phyloP scores from a whole-genome alignment of 148 eudicot species.

The Vaccinium macrocarpon region DNA sequence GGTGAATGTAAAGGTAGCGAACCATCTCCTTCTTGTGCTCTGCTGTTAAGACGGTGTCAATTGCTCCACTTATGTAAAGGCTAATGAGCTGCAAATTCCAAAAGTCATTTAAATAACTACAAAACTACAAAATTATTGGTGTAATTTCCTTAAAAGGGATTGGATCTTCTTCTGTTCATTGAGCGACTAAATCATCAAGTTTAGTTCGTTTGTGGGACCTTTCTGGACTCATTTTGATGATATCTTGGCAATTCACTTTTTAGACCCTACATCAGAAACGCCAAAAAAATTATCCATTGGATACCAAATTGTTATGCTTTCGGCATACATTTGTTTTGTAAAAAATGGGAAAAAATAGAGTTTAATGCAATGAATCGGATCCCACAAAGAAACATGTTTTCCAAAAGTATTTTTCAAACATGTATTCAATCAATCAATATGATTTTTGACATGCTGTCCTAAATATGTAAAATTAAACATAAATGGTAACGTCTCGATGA shows the following conservation, averaged over 20 bases:
- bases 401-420: not conserved
- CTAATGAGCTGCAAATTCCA: conserved; percentile 14
- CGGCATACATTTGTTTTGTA: not conserved
- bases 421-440: too few species aligned
- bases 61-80: conserved; percentile 12
- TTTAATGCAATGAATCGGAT: not conserved
- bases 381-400: not conserved
- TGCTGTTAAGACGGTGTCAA: not conserved
- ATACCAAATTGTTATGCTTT: too few species aligned
- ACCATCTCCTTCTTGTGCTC: conserved; percentile 20
- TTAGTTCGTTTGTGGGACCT: too few species aligned
- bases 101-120: not conserved
- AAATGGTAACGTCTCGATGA: not conserved
- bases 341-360: not conserved
- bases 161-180: too few species aligned
- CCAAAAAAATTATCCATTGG: too few species aligned
- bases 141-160: too few species aligned
- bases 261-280: too few species aligned
- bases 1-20: conserved; percentile 21
- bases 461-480: too few species aligned
- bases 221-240: too few species aligned
- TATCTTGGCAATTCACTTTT: too few species aligned
- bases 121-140: not conserved
- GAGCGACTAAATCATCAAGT: too few species aligned
- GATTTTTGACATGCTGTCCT: not conserved